Percentiles rank a stretch among this genome's conserved stretches.
Conservation (phyloP, 2,329 filamentous ascomycete genomes). For the Fusarium sp. region DNA sequence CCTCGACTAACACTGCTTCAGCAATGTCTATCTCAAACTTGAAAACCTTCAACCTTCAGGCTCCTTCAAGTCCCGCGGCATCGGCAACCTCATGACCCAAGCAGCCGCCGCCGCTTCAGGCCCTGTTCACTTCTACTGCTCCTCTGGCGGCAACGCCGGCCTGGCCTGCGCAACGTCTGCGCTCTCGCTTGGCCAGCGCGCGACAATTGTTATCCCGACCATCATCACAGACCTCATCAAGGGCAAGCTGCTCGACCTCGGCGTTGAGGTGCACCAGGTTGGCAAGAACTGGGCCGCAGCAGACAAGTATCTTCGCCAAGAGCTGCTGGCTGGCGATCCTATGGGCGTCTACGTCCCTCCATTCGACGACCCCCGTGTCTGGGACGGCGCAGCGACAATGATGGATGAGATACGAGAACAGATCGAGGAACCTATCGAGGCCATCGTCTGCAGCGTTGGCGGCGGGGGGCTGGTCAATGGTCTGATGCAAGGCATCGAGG, state of each 20-base stretch:
- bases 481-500: constrained; percentile 73
- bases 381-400: constrained; percentile 70
- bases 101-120: constrained; percentile 47
- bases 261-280: constrained; percentile 72
- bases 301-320: constrained; percentile 69
- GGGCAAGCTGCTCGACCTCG: constrained; percentile 72
- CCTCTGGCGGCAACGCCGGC: constrained; percentile 84
- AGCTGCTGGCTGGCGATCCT: constrained; percentile 62
- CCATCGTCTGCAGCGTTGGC: constrained; percentile 79
- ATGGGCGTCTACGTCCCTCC: constrained; percentile 72
- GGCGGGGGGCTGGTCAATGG: constrained; percentile 84
- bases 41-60: constrained; percentile 86
- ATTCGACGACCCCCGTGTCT: constrained; percentile 74
- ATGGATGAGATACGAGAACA: constrained; percentile 60
- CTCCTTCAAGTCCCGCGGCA: constrained; percentile 84
- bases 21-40: constrained; percentile 85
- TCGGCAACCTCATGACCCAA: constrained; percentile 72
- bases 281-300: constrained; percentile 76
- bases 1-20: constrained; percentile 38
- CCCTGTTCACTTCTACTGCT: constrained; percentile 77
- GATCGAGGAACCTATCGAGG: constrained; percentile 64
- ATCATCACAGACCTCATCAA: constrained; percentile 75
- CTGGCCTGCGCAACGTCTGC: constrained; percentile 82
- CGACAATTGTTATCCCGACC: constrained; percentile 78
- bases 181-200: constrained; percentile 67